Evolutionary conservation across 306 rosid species (phyloP).

Genomic region (Medicago lupulina): DNA sequence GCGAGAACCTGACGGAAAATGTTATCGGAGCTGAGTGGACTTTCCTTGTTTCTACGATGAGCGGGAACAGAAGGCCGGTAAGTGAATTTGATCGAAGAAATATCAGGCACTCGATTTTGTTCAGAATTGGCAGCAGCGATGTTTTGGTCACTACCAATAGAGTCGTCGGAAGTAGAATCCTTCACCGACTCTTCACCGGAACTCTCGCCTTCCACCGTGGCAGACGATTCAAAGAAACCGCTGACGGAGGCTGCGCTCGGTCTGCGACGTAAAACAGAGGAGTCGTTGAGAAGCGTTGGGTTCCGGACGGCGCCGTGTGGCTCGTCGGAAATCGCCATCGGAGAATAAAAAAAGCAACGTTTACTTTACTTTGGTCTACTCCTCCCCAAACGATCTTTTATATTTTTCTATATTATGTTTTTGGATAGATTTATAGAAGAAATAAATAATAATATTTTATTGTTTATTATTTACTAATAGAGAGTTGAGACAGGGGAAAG

Average conservation of each 20-base stretch:
- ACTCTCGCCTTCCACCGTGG: constrained; percentile 42
- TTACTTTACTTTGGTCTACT: constrained; percentile 12
- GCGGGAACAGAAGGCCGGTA: constrained; percentile 84
- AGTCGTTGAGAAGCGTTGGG: background rate
- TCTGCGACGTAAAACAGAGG: constrained; percentile 56
- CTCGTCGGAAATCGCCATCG: constrained; percentile 67
- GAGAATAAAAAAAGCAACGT: constrained; percentile 1
- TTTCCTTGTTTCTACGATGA: constrained; percentile 77
- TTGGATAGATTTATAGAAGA: too few relatives aligned
- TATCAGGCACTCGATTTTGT: background rate
- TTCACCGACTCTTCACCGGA: constrained; percentile 41
- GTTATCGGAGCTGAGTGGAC: constrained; percentile 90
- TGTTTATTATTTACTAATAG: background rate
- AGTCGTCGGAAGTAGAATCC: constrained; percentile 48
- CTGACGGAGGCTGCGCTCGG: constrained; percentile 36
- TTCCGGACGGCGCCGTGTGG: constrained; percentile 49
- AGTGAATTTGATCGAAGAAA: constrained; percentile 45
- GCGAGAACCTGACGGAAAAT: constrained; percentile 79
- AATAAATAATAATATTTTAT: background rate
- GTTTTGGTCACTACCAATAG: constrained; percentile 19
- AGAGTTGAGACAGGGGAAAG: background rate
- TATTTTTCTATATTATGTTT: too few relatives aligned
- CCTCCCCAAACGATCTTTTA: background rate
- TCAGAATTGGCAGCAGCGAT: background rate
- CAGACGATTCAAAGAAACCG: constrained; percentile 43